These are phyloP conservation scores for Cladosporium halotolerans DNA, from an alignment of 2,329 filamentous ascomycete species.

Conservation along the genomic window DNA sequence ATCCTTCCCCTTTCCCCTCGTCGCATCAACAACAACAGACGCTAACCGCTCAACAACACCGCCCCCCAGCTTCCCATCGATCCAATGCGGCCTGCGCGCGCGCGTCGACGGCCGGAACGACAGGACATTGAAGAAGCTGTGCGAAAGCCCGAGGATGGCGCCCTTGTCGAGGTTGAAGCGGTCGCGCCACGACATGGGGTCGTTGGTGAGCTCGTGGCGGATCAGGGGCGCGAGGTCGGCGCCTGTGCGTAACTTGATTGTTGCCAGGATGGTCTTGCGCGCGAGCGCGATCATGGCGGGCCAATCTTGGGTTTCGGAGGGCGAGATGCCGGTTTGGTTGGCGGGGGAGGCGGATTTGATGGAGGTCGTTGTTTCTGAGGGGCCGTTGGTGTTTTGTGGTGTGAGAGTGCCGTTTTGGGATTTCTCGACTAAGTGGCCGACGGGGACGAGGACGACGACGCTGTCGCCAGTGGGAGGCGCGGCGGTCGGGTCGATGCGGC, in stretches of 20 bases:
- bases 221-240: constrained; percentile 48
- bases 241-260: constrained; percentile 55
- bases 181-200: constrained; percentile 57
- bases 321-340: constrained; percentile 30
- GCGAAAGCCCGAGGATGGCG: constrained; percentile 64
- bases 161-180: constrained; percentile 70
- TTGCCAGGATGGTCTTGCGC: constrained; percentile 54
- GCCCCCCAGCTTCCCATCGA: constrained; percentile 32
- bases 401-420: not conserved
- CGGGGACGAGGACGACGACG: constrained; percentile 64
- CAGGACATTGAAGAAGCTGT: constrained; percentile 69
- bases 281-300: constrained; percentile 52
- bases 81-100: constrained; percentile 43
- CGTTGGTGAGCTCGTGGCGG: constrained; percentile 58
- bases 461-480: constrained; percentile 60
- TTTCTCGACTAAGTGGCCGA: constrained; percentile 54
- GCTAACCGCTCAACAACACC: constrained; percentile 20
- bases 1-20: constrained; percentile 23
- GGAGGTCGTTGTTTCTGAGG: constrained; percentile 11
- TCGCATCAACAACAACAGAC: constrained; percentile 22
- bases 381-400: constrained; percentile 7
- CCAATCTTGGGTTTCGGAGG: constrained; percentile 53
- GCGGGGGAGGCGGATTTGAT: constrained; percentile 24
- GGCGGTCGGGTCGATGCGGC: constrained; percentile 60
- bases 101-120: constrained; percentile 58